Evolutionary conservation across 331 rosid genomes (phyloP).

Genomic region (Quercus lobata): DNA sequence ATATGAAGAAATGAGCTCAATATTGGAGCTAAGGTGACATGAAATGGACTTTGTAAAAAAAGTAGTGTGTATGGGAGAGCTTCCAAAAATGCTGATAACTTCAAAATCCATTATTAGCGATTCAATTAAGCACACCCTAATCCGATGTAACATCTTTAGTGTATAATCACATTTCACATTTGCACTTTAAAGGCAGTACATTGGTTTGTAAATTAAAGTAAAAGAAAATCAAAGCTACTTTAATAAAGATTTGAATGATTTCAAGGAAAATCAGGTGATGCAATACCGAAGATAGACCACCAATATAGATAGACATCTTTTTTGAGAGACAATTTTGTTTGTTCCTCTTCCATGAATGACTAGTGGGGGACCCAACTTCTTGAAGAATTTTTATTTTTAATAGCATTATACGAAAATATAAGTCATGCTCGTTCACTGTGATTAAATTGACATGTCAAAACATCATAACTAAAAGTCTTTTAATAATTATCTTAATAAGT

Average conservation of each 20-base stretch:
- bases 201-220: not conserved
- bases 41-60: not conserved
- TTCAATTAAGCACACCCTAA: not conserved
- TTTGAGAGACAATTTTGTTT: not conserved
- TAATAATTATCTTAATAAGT: not conserved
- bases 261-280: not conserved
- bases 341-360: not conserved
- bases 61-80: not conserved
- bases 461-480: not conserved
- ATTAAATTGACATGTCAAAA: not conserved
- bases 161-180: not conserved
- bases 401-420: not conserved
- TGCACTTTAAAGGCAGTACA: not conserved
- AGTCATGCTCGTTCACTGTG: not conserved
- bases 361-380: not conserved
- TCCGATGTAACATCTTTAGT: not conserved
- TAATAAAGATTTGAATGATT: not conserved
- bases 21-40: not conserved
- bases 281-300: not conserved
- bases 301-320: not conserved
- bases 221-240: not conserved
- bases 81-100: not conserved
- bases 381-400: not conserved
- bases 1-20: not conserved
- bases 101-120: not conserved